Evolutionary conservation across 2,329 filamentous ascomycete species (phyloP).

Genomic region (Mycocentrospora acerina): DNA sequence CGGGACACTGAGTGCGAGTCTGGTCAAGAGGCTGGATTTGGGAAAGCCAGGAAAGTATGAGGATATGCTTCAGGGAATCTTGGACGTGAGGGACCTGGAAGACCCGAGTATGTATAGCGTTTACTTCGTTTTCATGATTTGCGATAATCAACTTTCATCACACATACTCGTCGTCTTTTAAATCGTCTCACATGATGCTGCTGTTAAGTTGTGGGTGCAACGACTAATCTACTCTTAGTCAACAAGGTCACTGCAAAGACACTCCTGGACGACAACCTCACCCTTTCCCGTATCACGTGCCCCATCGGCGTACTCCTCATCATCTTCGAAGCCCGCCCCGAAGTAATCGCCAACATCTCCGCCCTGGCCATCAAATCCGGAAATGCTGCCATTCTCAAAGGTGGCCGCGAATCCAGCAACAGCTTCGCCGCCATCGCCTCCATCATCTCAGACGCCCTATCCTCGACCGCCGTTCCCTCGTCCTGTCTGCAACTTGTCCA

Average conservation of each 20-base stretch:
- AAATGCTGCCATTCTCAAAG: slow-evolving; percentile 95
- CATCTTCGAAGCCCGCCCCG: slow-evolving; percentile 96
- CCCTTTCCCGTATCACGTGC: slow-evolving; percentile 84
- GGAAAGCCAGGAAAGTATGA: slow-evolving; percentile 89
- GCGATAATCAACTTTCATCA: neutral
- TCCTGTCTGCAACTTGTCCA: slow-evolving; percentile 91
- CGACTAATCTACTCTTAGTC: slow-evolving; percentile 54
- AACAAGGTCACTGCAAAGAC: slow-evolving; percentile 83
- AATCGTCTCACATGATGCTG: neutral
- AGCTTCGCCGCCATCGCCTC: slow-evolving; percentile 91
- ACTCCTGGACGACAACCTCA: slow-evolving; percentile 79
- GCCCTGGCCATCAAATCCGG: slow-evolving; percentile 95
- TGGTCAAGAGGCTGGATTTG: slow-evolving; percentile 86
- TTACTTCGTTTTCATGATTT: slow-evolving; percentile 1
- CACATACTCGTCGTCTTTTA: no score
- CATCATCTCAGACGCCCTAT: slow-evolving; percentile 78
- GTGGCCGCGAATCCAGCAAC: slow-evolving; percentile 91
- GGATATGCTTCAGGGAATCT: slow-evolving; percentile 93
- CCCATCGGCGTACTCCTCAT: slow-evolving; percentile 97
- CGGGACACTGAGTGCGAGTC: slow-evolving; percentile 75
- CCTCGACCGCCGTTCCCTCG: slow-evolving; percentile 73
- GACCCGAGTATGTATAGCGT: slow-evolving; percentile 72
- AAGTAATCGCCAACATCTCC: slow-evolving; percentile 98
- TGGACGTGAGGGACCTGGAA: slow-evolving; percentile 79
- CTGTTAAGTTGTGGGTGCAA: neutral